Conservation (phyloP, 176 grass and related monocot species). For the Avena sativa region DNA sequence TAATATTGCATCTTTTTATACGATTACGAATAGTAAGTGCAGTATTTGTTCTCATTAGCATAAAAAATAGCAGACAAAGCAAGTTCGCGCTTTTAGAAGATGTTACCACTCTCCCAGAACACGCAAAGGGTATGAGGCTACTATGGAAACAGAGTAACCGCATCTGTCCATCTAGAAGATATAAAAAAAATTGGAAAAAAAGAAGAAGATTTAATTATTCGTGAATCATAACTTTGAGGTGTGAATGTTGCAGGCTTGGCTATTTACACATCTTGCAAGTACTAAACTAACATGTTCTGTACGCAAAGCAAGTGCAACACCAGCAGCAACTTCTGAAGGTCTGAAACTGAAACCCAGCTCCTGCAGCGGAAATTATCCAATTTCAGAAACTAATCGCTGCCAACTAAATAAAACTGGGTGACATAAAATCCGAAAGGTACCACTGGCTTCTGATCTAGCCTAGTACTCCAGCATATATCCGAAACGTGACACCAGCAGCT, state of each 20-base stretch:
- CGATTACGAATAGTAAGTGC: neutral
- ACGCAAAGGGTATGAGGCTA: neutral
- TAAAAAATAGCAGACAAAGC: neutral
- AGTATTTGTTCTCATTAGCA: neutral
- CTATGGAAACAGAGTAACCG: neutral
- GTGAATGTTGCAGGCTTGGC: neutral
- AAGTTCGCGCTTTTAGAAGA: neutral
- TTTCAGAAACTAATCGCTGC: no score
- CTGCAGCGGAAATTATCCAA: no score
- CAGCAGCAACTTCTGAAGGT: no score
- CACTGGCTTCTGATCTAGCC: neutral
- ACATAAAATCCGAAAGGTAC: neutral
- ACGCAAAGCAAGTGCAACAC: no score
- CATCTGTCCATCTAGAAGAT: neutral
- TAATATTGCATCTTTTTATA: neutral
- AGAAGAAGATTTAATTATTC: neutral
- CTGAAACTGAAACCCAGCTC: no score
- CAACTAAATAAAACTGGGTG: no score
- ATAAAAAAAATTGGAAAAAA: neutral
- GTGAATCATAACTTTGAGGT: neutral
- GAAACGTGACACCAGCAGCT: neutral
- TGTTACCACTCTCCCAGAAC: neutral
- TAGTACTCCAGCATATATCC: neutral
- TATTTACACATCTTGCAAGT: no score
- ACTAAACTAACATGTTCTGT: no score